Base-by-base conservation (phyloP, 768 basidiomycete genomes). In the Rhodocollybia butyracea region DNA sequence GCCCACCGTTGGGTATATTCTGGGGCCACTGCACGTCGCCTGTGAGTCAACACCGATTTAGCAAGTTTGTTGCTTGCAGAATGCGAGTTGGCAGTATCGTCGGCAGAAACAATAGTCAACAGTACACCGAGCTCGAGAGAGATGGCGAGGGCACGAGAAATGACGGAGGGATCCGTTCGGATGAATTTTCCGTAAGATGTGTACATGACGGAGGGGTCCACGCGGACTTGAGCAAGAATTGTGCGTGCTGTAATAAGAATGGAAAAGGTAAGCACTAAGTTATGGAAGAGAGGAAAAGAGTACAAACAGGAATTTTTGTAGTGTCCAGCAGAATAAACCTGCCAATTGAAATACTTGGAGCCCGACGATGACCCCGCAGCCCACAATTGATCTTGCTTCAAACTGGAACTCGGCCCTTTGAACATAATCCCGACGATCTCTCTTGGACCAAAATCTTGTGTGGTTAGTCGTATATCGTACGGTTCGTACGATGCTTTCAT, bases 111-210 rank as follows among this genome's bases (percentile, higher is more conserved):
- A 48, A 78, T 68, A 5, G 69, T 73, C 46, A 78, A 59, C 13
- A 70, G 57, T 7, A 69, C 52, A 11, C 70, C 73, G 6, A 72
- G 63, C 59, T 76, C 76, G 27, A 78, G 59, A 6, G 77, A 76
- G 39, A 72, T 64, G 4, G 73, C 69, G 7, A 78, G 67, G 11
- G 75, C 74, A 26, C 69, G 65, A 19, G 72, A 65, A 21, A 78
- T 63, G 24, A 72, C 68, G 7, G 59, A 66, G 3, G 71, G 63
- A 38, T 73, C 66, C n/a, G 60, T 63, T 36, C 64, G 60, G 21
- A 77, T 60, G 47, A 60, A 58, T 21, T 61, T 41, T 34, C 74
- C 72, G 22, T 72, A 76, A 5, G 63, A 57, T 0, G 71, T 70
- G 34, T 67, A 60, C 62, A 70, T 62, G 29, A 76, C 65, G n/a